Evolutionary conservation across 257 asterid genomes (phyloP).

Genomic region (Forsythia suspensa): DNA sequence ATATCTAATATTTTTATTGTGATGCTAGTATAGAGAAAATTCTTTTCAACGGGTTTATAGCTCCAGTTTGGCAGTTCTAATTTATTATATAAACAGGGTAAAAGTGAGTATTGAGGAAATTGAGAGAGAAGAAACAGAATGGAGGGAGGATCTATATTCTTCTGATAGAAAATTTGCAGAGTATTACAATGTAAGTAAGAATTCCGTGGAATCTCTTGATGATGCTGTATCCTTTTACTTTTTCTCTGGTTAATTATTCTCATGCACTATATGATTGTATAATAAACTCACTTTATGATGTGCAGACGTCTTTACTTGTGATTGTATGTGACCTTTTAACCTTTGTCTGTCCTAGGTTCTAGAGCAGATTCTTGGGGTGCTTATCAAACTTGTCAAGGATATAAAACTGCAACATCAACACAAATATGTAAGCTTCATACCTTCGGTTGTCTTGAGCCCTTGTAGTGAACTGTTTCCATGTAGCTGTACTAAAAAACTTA

Average conservation of each 20-base stretch:
- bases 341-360: slow-evolving; percentile 60
- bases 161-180: slow-evolving; percentile 97
- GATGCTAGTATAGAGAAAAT: slow-evolving; percentile 4
- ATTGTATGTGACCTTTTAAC: slow-evolving; percentile 18
- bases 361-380: slow-evolving; percentile 99
- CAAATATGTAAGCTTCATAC: slow-evolving; percentile 71
- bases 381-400: slow-evolving; percentile 96
- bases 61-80: slow-evolving; percentile 21
- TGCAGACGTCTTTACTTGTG: slow-evolving; percentile 1
- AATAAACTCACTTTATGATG: not conserved
- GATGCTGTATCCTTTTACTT: slow-evolving; percentile 12
- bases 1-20: not conserved
- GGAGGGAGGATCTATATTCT: slow-evolving; percentile 92
- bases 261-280: not conserved
- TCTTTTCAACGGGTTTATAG: not conserved
- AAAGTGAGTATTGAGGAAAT: slow-evolving; percentile 91
- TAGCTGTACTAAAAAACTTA: not conserved
- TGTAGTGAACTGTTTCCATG: not conserved
- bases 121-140: slow-evolving; percentile 92
- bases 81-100: slow-evolving; percentile 57
- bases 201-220: slow-evolving; percentile 5
- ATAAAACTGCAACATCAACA: slow-evolving; percentile 92
- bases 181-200: slow-evolving; percentile 72
- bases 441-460: slow-evolving; percentile 11
- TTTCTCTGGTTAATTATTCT: slow-evolving; percentile 16